These are phyloP conservation scores for Luffa aegyptiaca DNA, from an alignment of 306 rosid genomes.

Conservation along the genomic window DNA sequence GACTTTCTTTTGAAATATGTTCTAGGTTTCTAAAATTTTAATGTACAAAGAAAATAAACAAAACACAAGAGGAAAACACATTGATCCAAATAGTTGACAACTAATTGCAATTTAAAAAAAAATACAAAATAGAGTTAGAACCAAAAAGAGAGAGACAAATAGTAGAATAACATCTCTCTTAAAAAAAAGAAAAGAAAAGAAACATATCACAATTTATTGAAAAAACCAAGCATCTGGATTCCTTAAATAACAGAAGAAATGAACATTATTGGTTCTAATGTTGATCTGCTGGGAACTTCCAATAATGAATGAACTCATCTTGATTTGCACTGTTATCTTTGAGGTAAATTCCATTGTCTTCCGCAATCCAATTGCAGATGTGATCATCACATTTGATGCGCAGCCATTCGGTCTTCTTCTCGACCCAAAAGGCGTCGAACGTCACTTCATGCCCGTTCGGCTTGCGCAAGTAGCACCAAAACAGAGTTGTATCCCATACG, in stretches of 20 bases:
- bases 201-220: background rate
- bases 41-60: too few relatives aligned
- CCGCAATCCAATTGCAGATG: conserved; percentile 11
- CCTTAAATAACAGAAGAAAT: background rate
- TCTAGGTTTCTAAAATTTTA: too few relatives aligned
- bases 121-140: too few relatives aligned
- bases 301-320: background rate
- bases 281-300: background rate
- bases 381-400: background rate
- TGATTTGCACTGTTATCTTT: background rate
- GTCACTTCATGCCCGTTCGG: background rate
- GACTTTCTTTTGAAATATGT: too few relatives aligned
- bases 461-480: conserved; percentile 9
- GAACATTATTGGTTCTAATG: background rate
- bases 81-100: too few relatives aligned
- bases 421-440: conserved; percentile 14
- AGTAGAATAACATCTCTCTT: too few relatives aligned
- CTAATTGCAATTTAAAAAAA: too few relatives aligned
- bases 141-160: too few relatives aligned
- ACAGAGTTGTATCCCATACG: background rate
- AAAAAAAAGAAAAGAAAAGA: too few relatives aligned
- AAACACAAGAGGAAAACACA: too few relatives aligned
- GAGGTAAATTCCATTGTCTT: background rate
- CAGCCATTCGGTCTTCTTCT: conserved; percentile 1
- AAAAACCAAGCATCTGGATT: background rate